These are phyloP conservation scores for Vigna trinervia DNA, from an alignment of 306 rosid genomes.

Conservation along the genomic window DNA sequence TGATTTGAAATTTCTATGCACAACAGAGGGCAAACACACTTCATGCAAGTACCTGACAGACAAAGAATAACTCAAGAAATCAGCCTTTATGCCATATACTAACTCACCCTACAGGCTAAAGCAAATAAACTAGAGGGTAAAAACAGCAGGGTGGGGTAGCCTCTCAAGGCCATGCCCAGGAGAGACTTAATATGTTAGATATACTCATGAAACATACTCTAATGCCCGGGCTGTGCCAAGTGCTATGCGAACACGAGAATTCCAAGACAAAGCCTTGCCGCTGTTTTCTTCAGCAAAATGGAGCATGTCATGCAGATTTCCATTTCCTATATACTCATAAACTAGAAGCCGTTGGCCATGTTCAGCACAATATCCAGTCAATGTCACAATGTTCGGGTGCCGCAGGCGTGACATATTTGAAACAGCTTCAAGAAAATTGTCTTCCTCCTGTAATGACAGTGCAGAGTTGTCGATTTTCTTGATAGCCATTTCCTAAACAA, in stretches of 20 bases:
- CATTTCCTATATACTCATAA: slow-evolving; percentile 79
- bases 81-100: slow-evolving; percentile 1
- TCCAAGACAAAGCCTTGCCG: slow-evolving; percentile 82
- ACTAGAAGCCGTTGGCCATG: slow-evolving; percentile 96
- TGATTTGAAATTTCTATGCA: slow-evolving; percentile 97
- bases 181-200: slow-evolving; percentile 24
- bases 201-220: slow-evolving; percentile 71
- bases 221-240: slow-evolving; percentile 98
- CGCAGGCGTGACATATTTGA: slow-evolving; percentile 92
- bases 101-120: slow-evolving; percentile 29
- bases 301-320: slow-evolving; percentile 89
- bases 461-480: slow-evolving; percentile 98
- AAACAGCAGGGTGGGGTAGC: neutral
- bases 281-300: slow-evolving; percentile 85
- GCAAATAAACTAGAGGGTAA: slow-evolving; percentile 6
- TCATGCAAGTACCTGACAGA: slow-evolving; percentile 93
- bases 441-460: slow-evolving; percentile 94
- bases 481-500: slow-evolving; percentile 77
- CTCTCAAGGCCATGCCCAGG: slow-evolving; percentile 9
- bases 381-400: slow-evolving; percentile 88
- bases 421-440: slow-evolving; percentile 89
- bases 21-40: slow-evolving; percentile 95
- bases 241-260: slow-evolving; percentile 94
- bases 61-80: slow-evolving; percentile 41
- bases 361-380: slow-evolving; percentile 91